Evolutionary conservation across 2,329 filamentous ascomycete species (phyloP), one percentile per base, ranked within the genome.

Genomic region (Lasiodiplodia citricola): DNA sequence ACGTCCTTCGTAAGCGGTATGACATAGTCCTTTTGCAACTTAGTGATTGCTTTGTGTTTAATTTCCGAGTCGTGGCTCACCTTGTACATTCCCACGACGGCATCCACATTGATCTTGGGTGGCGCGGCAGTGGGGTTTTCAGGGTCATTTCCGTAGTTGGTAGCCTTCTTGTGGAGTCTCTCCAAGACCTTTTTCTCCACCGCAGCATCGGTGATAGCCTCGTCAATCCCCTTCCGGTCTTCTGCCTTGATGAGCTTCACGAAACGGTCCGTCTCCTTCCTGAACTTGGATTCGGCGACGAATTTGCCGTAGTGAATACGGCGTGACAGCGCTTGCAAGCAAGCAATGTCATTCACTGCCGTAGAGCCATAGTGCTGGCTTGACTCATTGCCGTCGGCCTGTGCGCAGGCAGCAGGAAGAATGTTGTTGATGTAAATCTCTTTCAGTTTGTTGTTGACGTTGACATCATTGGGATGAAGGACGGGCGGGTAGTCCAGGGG

Each of bases 261-360:
- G 79, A 95, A 99, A 71, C 84, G 87, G 74, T 94, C 92, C 37
- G 89, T 87, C 73, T 98, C 92, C 57, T 91, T 90, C 74, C 88
- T 87, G 82, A 97, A 99, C 83, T 99, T 99, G 70, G 91, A 90
- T 85, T 99, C 96, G 54, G 96, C 96, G 10, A 99, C 96, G 76
- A 98, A 98, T 83, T 98, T 99, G 74, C 96, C 96, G 83, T 97
- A 99, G 81, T 99, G 96, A 74, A 99, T 96, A 67, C 96, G 87
- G 52, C 95, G 87, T 50, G 93, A 96, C 57, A 99, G 83, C 3
- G 96, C 92, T 83, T 99, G 96, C 72, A 99, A 84, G 75, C 92
- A 95, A 66, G 88, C 87, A 70, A 99, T 96, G 81, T 99, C 96
- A 78, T 92, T 94, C 0, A 93, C 97, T 1, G 94, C 95, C 0